Base-by-base conservation (phyloP, 2,329 filamentous ascomycete species). In the Monosporascus sp. region DNA sequence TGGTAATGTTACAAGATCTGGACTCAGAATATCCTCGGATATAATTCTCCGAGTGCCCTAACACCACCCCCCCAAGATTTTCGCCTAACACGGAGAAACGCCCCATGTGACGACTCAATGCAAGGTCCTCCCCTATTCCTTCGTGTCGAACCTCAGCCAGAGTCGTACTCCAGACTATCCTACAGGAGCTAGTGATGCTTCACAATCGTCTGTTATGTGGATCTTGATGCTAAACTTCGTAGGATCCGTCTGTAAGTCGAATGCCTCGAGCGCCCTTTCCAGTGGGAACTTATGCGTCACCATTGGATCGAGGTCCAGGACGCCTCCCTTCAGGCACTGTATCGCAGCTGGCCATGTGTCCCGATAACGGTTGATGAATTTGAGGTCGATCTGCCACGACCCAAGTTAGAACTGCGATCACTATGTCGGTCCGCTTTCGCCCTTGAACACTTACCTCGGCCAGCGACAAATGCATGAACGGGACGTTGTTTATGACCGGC, bases 261-360 rank as follows among this genome's bases (percentile, higher is more conserved):
- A 66, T 0, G 82, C 85, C 27, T 86, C 81, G 1, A 81, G 59
- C 0, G 84, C 83, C 56, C 80, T 73, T 56, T 87, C 84, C 24
- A 89, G 69, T 0, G 81, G 78, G 56, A 83, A 87, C 1, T 73
- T 75, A 65, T 89, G 85, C 11, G 84, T 83, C 3, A 88, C 79
- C 19, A 87, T 69, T 48, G 76, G 77, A 62, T 84, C 84, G 20
- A 87, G 70, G 62, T 87, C 78, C 8, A 89, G 64, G 1, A 87
- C 74, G 0, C 79, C 80, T 3, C 83, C 81, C 41, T 75, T 76
- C 27, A 89, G 64, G 48, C 80, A 82, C 7, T 80, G 74, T 36
- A 89, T 85, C 0, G 82, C 86, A 0, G 80, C 77, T 0, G 85
- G 85, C 85, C 86, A 89, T 0, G 85, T 88, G 62, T 88, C 84